These are phyloP conservation scores for Aspergillus udagawae DNA, from an alignment of 2,329 filamentous ascomycete species.

Conservation along the genomic window DNA sequence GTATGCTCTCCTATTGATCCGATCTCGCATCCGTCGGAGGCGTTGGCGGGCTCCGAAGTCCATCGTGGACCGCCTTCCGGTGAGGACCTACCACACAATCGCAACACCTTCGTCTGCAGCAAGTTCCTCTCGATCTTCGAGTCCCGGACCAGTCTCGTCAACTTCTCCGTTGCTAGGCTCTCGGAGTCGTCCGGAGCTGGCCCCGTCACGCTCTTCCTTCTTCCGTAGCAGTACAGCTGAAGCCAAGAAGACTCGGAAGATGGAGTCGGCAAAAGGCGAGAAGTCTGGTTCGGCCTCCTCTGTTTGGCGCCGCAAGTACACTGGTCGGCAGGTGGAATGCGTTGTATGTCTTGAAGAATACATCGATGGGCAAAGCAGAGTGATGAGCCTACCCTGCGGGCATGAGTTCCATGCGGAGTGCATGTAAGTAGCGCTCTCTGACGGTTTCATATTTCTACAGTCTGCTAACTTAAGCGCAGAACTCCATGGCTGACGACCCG, in stretches of 20 bases:
- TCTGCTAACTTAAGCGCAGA: conserved; percentile 45
- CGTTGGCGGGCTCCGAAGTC: conserved; percentile 98
- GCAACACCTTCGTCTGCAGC: conserved; percentile 56
- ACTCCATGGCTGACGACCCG: conserved; percentile 96
- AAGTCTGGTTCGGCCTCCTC: conserved; percentile 39
- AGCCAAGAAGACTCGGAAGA: conserved; percentile 17
- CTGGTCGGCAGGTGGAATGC: conserved; percentile 73
- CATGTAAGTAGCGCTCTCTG: conserved; percentile 67
- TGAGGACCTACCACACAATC: conserved; percentile 91
- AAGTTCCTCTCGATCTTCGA: conserved; percentile 56
- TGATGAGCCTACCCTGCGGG: conserved; percentile 96
- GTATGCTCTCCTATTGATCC: conserved; percentile 80
- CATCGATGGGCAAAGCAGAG: conserved; percentile 83
- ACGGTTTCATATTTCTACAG: neutral
- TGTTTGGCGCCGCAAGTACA: conserved; percentile 54
- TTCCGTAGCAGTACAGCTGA: conserved; percentile 27
- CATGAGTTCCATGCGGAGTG: conserved; percentile 97
- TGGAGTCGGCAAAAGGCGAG: conserved; percentile 38
- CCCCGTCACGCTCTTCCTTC: conserved; percentile 38
- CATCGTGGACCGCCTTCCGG: conserved; percentile 88
- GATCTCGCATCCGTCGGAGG: conserved; percentile 81
- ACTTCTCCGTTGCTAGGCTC: conserved; percentile 70
- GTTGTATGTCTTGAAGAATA: conserved; percentile 97
- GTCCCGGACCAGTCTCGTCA: conserved; percentile 62
- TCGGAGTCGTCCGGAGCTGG: conserved; percentile 24